Base-by-base conservation (phyloP, 1,139 yeast species). In the Suhomyces ambrosiae region DNA sequence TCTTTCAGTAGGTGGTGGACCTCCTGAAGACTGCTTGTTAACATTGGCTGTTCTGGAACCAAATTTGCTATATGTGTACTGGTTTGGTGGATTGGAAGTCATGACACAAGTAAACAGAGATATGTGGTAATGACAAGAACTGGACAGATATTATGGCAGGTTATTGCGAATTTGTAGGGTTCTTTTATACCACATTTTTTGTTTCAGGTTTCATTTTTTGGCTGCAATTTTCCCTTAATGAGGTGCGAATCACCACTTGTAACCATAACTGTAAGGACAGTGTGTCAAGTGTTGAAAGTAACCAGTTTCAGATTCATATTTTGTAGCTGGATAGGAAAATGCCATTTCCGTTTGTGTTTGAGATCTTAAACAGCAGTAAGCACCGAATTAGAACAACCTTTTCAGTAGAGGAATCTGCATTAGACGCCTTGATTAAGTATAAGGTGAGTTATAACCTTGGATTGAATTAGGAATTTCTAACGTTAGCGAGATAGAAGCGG, bases 1-100 rank as follows among this genome's bases (percentile, higher is more conserved):
- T n/a, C n/a, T n/a, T n/a, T n/a, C n/a, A n/a, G n/a, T n/a, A n/a
- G n/a, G n/a, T n/a, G n/a, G n/a, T n/a, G n/a, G n/a, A n/a, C n/a
- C n/a, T n/a, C n/a, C n/a, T n/a, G n/a, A n/a, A n/a, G n/a, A n/a
- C n/a, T n/a, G n/a, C n/a, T n/a, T n/a, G n/a, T n/a, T n/a, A n/a
- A n/a, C n/a, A n/a, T n/a, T n/a, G n/a, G n/a, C n/a, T n/a, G n/a
- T n/a, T 25, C 46, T 25, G 9, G 46, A 33, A 5, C 48, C 44
- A 29, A 42, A 45, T 28, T 45, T 45, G 33, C 29, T 41, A 32
- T 45, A 46, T 13, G 45, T 33, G 26, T 46, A 44, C 28, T 38
- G 37, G 22, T 17, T 26, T 8, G 42, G 30, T 15, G 24, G 17
- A 2, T 13, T 19, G 9, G 27, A 17, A 4, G 30, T 14, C 28